A percentile compares a stretch with the other conserved stretches of the same genome.
Conservation (phyloP, 2,329 filamentous ascomycete species). For the Huntiella bhutanensis region DNA sequence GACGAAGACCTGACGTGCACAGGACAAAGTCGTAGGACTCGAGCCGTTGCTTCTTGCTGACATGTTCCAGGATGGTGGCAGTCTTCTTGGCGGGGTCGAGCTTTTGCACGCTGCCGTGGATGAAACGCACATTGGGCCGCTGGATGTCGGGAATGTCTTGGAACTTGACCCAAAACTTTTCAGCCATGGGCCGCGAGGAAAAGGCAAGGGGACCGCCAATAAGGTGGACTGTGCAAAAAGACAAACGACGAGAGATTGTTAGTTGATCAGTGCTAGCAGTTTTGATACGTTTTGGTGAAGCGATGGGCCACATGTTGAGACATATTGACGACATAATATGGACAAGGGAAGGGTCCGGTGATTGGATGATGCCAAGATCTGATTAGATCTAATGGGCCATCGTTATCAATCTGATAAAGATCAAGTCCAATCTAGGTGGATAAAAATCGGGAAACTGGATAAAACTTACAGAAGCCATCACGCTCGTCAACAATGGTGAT, state of each 20-base stretch:
- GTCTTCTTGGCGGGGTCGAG: conserved; percentile 41
- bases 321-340: neutral
- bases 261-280: neutral
- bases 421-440: too few relatives aligned
- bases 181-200: conserved; percentile 40
- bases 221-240: conserved; percentile 38
- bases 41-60: conserved; percentile 23
- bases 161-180: conserved; percentile 53
- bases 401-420: neutral
- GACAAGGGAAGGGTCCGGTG: neutral
- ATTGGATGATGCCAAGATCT: neutral
- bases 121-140: conserved; percentile 38
- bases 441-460: neutral
- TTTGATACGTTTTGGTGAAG: neutral
- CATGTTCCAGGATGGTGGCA: conserved; percentile 33
- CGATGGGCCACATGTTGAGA: too few relatives aligned
- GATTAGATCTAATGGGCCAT: neutral
- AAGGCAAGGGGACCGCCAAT: conserved; percentile 60
- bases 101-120: conserved; percentile 44
- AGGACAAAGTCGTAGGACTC: conserved; percentile 57
- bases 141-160: conserved; percentile 47
- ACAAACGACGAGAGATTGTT: conserved; percentile 2
- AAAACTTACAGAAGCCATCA: conserved; percentile 59
- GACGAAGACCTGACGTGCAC: conserved; percentile 47
- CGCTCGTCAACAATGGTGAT: conserved; percentile 60